Evolutionary conservation across 257 asterid genomes (phyloP), one percentile per base, ranked within the genome.

Genomic region (Salvia rosmarinus): DNA sequence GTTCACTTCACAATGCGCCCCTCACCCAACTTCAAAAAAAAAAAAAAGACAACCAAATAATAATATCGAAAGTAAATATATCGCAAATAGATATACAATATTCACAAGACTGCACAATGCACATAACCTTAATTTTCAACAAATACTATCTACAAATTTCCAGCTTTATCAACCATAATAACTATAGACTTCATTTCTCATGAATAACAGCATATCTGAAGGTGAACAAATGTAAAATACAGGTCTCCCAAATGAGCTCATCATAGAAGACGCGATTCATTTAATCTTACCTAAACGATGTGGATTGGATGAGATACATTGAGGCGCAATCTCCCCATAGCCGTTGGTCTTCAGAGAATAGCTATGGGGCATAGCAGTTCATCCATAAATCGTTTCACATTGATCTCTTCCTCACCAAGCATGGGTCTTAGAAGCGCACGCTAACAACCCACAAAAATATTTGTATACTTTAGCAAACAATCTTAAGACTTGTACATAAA

Each of bases 241-340:
- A 25, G 57, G 8, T 37, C 52, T 37, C 52, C 7, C 40, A 49
- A 16, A 55, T 69, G 35, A 49, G 71, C 13, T 5, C 10, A 49
- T 23, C 9, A 50, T 50, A 20, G 16, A 44, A 14, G 16, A 44
- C 19, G 7, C 20, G 37, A 16, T 51, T 16, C 9, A 1, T 37
- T 68, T 21, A 19, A 10, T 68, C 34, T 54, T 39, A 68, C 74
- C 74, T 52, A 54, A 19, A 66, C 4, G 9, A 9, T 3, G 52
- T 4, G 3, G 44, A 39, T 7, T 12, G 44, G 8, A 1, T 39
- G 44, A 7, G 9, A 64, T 21, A 14, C 3, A 10, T 30, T 9
- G 9, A 19, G 42, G 42, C 57, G 4, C 14, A 17, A 37, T 23
- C 57, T 28, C 39, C 43, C 50, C 17, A 19, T 47, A 44, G 62